phyloP scores from a whole-genome alignment of 768 basidiomycete genomes.

The Leccinum pellstonianum region DNA sequence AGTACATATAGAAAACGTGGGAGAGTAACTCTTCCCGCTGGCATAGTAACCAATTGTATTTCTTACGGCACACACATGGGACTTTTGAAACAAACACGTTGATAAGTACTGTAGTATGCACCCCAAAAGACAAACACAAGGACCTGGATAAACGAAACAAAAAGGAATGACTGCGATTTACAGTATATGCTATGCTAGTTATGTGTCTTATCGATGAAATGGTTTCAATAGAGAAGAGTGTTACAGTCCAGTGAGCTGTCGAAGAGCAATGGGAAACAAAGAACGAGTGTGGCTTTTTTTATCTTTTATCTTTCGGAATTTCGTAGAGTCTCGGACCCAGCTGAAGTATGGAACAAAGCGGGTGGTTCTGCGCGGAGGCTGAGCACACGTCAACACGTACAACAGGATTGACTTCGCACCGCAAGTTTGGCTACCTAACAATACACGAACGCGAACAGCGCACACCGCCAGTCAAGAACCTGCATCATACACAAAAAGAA shows the following conservation, averaged over 20 bases:
- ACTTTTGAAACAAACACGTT: conserved; percentile 13
- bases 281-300: conserved; percentile 27
- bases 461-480: conserved; percentile 31
- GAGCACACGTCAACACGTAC: conserved; percentile 23
- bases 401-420: conserved; percentile 37
- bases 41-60: conserved; percentile 10
- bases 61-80: conserved; percentile 14
- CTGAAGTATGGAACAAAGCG: conserved; percentile 4
- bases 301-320: conserved; percentile 19
- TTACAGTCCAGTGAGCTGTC: conserved; percentile 31
- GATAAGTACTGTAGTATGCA: conserved; percentile 19
- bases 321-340: conserved; percentile 30
- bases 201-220: conserved; percentile 19
- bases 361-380: conserved; percentile 14
- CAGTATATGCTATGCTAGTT: conserved; percentile 28
- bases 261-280: conserved; percentile 16
- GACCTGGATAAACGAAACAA: conserved; percentile 19
- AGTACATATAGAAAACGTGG: conserved; percentile 1
- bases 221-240: conserved; percentile 16
- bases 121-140: conserved; percentile 21
- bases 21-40: background rate
- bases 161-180: conserved; percentile 30
- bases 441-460: conserved; percentile 44
- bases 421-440: conserved; percentile 51
- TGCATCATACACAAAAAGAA: conserved; percentile 25